Percentiles rank a stretch among this genome's conserved stretches.
These are phyloP conservation scores for Lumnitzera racemosa DNA, from an alignment of 345 rosid species.

Conservation along the genomic window DNA sequence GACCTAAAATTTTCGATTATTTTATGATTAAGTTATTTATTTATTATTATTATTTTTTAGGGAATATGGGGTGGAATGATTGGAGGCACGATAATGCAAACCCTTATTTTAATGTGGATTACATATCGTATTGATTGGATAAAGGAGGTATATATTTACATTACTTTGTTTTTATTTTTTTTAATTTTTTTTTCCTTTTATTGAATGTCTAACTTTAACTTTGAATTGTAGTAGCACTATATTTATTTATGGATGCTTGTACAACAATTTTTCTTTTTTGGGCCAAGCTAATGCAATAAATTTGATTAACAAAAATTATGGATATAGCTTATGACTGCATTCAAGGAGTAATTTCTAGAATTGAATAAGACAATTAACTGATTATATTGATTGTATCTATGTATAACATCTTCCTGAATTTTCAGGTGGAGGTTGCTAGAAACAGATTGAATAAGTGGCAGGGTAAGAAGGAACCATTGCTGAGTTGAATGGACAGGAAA, in stretches of 20 bases:
- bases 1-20: background rate
- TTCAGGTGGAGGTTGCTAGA: conserved; percentile 31
- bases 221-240: too few relatives aligned
- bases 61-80: conserved; percentile 78
- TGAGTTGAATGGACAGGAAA: background rate
- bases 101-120: conserved; percentile 52
- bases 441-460: conserved; percentile 31
- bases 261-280: too few relatives aligned
- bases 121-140: conserved; percentile 56
- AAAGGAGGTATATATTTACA: conserved; percentile 32
- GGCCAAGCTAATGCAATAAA: too few relatives aligned
- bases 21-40: too few relatives aligned
- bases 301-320: too few relatives aligned
- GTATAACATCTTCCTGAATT: background rate
- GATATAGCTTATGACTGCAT: too few relatives aligned
- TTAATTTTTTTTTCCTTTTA: too few relatives aligned
- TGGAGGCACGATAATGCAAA: conserved; percentile 52
- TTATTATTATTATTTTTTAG: conserved; percentile 13
- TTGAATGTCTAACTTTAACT: background rate
- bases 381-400: background rate
- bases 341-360: too few relatives aligned
- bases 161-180: too few relatives aligned
- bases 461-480: conserved; percentile 7
- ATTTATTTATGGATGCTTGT: too few relatives aligned
- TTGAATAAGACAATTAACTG: background rate